A percentile compares a stretch with the other conserved stretches of the same genome.
Evolutionary conservation across 768 basidiomycete genomes (phyloP).

Genomic region (Phylloporus sp.): DNA sequence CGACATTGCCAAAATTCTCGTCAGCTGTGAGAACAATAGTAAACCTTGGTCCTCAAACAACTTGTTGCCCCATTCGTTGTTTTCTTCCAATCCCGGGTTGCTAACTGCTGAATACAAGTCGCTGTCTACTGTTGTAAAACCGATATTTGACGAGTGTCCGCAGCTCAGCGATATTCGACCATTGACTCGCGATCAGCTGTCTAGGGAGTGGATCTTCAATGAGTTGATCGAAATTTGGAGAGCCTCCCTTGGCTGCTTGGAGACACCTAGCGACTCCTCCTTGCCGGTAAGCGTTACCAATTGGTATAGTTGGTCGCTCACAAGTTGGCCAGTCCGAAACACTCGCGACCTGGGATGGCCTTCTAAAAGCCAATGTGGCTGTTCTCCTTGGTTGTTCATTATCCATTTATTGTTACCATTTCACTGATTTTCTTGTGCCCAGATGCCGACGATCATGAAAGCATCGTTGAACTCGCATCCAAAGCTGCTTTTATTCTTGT

Average conservation of each 20-base stretch:
- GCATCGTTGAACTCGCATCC: constrained; percentile 37
- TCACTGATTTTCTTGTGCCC: constrained; percentile 8
- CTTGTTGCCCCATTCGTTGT: constrained; percentile 50
- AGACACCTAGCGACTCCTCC: constrained; percentile 41
- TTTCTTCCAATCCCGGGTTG: constrained; percentile 54
- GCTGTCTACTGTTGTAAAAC: constrained; percentile 45
- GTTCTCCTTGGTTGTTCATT: constrained; percentile 50
- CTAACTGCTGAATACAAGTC: constrained; percentile 49
- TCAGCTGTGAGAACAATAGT: constrained; percentile 30
- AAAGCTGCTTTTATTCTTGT: constrained; percentile 42
- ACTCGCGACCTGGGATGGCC: constrained; percentile 52
- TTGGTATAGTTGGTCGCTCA: neutral
- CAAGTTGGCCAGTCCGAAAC: constrained; percentile 40
- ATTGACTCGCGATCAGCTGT: constrained; percentile 57
- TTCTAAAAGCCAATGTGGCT: constrained; percentile 48
- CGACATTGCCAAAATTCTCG: constrained; percentile 43
- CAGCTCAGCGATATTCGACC: constrained; percentile 50
- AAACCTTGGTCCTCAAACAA: constrained; percentile 45
- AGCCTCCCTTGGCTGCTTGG: constrained; percentile 40
- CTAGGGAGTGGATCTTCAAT: constrained; percentile 48
- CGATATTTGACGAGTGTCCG: constrained; percentile 53
- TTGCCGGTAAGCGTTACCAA: constrained; percentile 45
- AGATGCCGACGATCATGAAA: constrained; percentile 45
- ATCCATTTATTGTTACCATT: constrained; percentile 2
- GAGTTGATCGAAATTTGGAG: constrained; percentile 54